Evolutionary conservation across 257 asterid species (phyloP).

Genomic region (Capsicum rhomboideum): DNA sequence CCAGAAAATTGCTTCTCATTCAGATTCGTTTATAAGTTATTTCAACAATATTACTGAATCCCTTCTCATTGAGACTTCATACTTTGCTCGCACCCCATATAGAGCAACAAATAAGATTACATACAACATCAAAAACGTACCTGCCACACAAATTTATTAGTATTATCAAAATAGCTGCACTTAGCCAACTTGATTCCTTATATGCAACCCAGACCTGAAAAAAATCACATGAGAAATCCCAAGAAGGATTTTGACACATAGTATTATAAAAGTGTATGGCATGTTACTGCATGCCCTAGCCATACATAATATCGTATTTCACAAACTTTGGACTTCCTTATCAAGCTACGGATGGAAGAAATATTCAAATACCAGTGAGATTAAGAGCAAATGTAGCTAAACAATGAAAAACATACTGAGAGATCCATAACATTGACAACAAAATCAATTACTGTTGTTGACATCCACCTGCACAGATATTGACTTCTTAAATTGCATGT

Average conservation of each 20-base stretch:
- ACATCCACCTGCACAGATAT: conserved; percentile 56
- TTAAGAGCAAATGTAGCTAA: background rate
- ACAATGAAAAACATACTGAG: conserved; percentile 36
- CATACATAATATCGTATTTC: background rate
- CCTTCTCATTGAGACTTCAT: background rate
- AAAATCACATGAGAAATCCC: background rate
- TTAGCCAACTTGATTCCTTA: conserved; percentile 52
- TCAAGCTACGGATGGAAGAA: background rate
- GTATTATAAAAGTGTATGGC: background rate
- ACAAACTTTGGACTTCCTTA: background rate
- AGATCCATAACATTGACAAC: conserved; percentile 43
- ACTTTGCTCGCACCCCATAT: background rate
- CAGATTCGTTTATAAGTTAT: too few relatives aligned
- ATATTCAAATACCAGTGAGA: background rate
- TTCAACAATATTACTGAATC: too few relatives aligned
- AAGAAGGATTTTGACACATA: background rate
- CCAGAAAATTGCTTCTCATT: background rate
- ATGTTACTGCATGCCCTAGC: background rate
- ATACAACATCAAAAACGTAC: conserved; percentile 14
- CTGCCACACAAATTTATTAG: conserved; percentile 67
- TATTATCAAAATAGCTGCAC: conserved; percentile 46
- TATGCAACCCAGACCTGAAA: too few relatives aligned
- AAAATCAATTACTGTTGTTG: conserved; percentile 69
- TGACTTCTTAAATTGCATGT: conserved; percentile 1
- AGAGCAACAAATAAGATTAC: background rate